These are phyloP conservation scores for Exsudoporus floridanus DNA, from an alignment of 1,284 basidiomycete genomes.

Conservation along the genomic window DNA sequence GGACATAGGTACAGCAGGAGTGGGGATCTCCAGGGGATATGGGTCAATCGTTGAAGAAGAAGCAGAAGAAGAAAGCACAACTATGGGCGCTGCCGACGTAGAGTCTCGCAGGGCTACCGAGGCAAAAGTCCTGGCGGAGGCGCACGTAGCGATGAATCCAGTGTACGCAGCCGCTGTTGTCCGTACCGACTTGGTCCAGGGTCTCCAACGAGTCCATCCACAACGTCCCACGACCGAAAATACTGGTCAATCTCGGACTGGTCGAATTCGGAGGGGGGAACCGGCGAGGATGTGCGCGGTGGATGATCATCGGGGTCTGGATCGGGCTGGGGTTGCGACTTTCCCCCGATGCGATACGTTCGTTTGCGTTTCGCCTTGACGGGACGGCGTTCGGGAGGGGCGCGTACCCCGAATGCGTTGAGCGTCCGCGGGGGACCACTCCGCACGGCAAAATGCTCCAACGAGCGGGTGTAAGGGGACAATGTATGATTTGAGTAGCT, in stretches of 20 bases:
- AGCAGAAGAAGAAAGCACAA: not conserved
- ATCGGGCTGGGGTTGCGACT: constrained; percentile 3
- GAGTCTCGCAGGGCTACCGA: constrained; percentile 10
- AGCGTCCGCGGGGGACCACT: constrained; percentile 67
- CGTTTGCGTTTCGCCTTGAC: constrained; percentile 79
- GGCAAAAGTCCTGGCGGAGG: not conserved
- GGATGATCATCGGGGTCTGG: constrained; percentile 11
- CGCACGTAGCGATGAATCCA: not conserved
- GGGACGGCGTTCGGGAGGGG: constrained; percentile 43
- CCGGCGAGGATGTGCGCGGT: constrained; percentile 35
- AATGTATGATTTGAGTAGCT: constrained; percentile 87
- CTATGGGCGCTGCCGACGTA: constrained; percentile 19
- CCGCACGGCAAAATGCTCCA: constrained; percentile 88
- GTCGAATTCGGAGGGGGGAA: constrained; percentile 64
- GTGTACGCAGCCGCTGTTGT: not conserved
- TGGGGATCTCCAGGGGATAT: no score
- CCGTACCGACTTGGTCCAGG: not conserved
- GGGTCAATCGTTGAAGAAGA: no score
- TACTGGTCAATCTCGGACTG: constrained; percentile 75
- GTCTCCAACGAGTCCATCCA: not conserved
- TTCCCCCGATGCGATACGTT: constrained; percentile 62
- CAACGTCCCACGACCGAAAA: constrained; percentile 57
- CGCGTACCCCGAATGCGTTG: constrained; percentile 27
- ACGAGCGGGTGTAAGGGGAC: constrained; percentile 84
- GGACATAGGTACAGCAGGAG: no score